Evolutionary conservation across 1,284 basidiomycete species (phyloP).

Genomic region (Rugosomyces carneus): DNA sequence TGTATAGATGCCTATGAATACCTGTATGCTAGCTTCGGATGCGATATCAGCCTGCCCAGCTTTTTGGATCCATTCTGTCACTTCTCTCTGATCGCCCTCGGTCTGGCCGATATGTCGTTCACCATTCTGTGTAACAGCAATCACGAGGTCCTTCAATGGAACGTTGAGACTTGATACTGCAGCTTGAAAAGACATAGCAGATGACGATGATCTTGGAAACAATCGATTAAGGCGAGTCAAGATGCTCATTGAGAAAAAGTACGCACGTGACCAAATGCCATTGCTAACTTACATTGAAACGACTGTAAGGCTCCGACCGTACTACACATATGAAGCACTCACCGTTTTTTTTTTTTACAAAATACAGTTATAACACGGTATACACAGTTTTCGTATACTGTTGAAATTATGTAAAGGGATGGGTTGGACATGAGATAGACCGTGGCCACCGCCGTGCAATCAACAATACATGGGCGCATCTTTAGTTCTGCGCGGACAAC

Average conservation of each 20-base stretch:
- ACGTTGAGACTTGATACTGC: constrained; percentile 44
- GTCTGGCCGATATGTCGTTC: constrained; percentile 41
- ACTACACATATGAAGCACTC: too few species aligned
- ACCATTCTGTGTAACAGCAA: constrained; percentile 40
- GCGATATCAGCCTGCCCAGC: constrained; percentile 46
- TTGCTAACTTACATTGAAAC: too few species aligned
- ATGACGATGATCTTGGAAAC: constrained; percentile 24
- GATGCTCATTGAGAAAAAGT: constrained; percentile 23
- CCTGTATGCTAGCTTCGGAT: constrained; percentile 46
- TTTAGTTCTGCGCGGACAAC: too few species aligned
- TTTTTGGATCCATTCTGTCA: constrained; percentile 65
- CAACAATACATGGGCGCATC: too few species aligned
- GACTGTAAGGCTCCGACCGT: too few species aligned
- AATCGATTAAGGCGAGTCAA: constrained; percentile 37
- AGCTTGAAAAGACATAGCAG: constrained; percentile 54
- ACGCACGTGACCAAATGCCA: constrained; percentile 23
- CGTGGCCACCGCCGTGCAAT: too few species aligned
- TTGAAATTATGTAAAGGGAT: too few species aligned
- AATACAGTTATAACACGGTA: too few species aligned
- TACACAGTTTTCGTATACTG: too few species aligned
- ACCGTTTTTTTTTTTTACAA: too few species aligned
- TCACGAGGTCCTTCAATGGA: constrained; percentile 55
- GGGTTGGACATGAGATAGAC: too few species aligned
- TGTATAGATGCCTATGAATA: too few species aligned
- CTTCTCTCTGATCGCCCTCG: constrained; percentile 58